Percentiles rank a stretch among this genome's conserved stretches.
phyloP scores from a whole-genome alignment of 1,284 basidiomycete species.

The Melanopsichium pennsylvanicum region DNA sequence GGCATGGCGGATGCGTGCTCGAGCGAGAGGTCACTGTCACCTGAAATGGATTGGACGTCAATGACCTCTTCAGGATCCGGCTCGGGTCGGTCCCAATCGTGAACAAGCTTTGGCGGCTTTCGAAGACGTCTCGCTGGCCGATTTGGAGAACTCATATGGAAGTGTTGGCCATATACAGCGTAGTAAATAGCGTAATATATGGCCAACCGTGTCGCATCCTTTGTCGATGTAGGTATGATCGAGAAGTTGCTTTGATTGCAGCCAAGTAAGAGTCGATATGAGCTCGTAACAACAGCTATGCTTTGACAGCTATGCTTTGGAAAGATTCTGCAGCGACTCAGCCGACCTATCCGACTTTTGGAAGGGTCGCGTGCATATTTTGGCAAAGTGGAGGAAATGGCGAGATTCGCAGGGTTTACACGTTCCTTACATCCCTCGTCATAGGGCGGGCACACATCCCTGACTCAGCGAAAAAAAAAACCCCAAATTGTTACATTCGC shows the following conservation, averaged over 20 bases:
- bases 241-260: too few relatives aligned
- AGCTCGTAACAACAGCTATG: too few relatives aligned
- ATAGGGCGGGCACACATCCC: too few relatives aligned
- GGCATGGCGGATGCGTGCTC: constrained; percentile 8
- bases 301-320: constrained; percentile 6
- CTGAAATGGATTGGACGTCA: constrained; percentile 35
- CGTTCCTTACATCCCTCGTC: too few relatives aligned
- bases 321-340: constrained; percentile 1
- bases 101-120: constrained; percentile 22
- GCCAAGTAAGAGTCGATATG: too few relatives aligned
- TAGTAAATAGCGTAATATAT: too few relatives aligned
- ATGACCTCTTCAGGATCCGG: constrained; percentile 40
- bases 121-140: constrained; percentile 12
- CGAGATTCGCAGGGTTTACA: too few relatives aligned
- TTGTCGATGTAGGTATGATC: not conserved
- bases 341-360: not conserved
- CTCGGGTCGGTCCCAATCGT: constrained; percentile 25
- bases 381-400: not conserved
- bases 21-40: constrained; percentile 10
- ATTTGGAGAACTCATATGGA: constrained; percentile 12
- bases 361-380: not conserved
- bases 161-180: not conserved
- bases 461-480: too few relatives aligned
- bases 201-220: not conserved
- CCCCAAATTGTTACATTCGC: too few relatives aligned